These are phyloP conservation scores for Paramecium caudatum DNA, from an alignment of 73 alveolate species.

Conservation along the genomic window DNA sequence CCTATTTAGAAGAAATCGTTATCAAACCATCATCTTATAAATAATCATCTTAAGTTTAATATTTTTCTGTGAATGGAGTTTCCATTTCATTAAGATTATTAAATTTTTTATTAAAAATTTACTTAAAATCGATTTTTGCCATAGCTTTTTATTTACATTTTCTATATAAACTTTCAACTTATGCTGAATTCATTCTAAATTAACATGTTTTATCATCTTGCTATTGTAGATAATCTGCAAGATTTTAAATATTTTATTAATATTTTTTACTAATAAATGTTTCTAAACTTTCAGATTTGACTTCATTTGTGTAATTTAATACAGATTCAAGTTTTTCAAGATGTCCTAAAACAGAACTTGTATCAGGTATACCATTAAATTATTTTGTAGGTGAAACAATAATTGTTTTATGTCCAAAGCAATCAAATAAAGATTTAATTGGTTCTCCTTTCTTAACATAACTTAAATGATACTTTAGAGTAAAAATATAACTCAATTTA, in stretches of 20 bases:
- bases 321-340: constrained; percentile 22
- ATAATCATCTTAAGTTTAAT: constrained; percentile 12
- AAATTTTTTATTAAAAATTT: constrained; percentile 19
- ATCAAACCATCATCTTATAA: constrained; percentile 27
- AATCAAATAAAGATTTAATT: constrained; percentile 34
- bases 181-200: constrained; percentile 12
- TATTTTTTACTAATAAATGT: constrained; percentile 24
- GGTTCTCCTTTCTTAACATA: constrained; percentile 65
- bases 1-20: not conserved
- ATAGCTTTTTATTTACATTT: constrained; percentile 27
- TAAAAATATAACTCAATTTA: constrained; percentile 23
- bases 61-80: constrained; percentile 16
- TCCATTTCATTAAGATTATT: not conserved
- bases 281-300: constrained; percentile 9
- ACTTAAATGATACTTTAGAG: not conserved
- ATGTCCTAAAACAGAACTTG: not conserved
- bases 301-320: not conserved
- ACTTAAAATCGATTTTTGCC: not conserved
- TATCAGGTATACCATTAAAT: constrained; percentile 40
- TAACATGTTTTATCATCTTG: not conserved
- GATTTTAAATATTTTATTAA: not conserved
- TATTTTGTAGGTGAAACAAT: constrained; percentile 42
- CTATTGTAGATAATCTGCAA: constrained; percentile 55
- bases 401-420: constrained; percentile 29
- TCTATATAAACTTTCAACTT: constrained; percentile 10